Conservation (phyloP, 352 stramenopile genomes). For the Phytophthora niederhauseri region DNA sequence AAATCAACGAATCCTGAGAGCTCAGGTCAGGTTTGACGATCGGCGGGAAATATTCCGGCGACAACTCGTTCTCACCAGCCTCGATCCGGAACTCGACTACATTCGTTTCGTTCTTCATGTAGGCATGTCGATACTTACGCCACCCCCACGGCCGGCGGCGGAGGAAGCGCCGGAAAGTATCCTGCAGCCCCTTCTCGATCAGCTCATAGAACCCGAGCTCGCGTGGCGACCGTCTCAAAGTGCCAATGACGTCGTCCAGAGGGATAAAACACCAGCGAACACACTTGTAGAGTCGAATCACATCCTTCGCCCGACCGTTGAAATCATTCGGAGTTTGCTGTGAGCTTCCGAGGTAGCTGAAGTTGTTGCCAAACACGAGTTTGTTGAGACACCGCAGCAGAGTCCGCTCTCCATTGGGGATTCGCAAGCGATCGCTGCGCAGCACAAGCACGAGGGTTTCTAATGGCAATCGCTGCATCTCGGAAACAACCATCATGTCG, state of each 20-base stretch:
- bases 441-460: slow-evolving; percentile 68
- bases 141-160: slow-evolving; percentile 39
- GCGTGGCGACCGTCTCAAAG: slow-evolving; percentile 45
- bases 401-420: slow-evolving; percentile 61
- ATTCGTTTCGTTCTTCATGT: slow-evolving; percentile 42
- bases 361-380: slow-evolving; percentile 46
- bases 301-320: slow-evolving; percentile 44
- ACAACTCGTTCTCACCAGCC: slow-evolving; percentile 47
- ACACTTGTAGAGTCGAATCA: slow-evolving; percentile 58
- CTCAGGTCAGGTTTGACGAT: background rate
- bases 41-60: slow-evolving; percentile 28
- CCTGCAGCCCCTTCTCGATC: slow-evolving; percentile 38
- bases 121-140: slow-evolving; percentile 33
- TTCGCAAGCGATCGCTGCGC: slow-evolving; percentile 60
- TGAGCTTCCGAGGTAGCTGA: slow-evolving; percentile 16
- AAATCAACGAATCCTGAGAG: slow-evolving; percentile 18
- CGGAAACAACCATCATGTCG: slow-evolving; percentile 38
- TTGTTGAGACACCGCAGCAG: slow-evolving; percentile 49
- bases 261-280: slow-evolving; percentile 73
- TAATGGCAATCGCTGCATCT: slow-evolving; percentile 57
- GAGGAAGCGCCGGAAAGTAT: slow-evolving; percentile 37
- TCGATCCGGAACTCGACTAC: slow-evolving; percentile 71
- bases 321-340: slow-evolving; percentile 21
- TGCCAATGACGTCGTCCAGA: slow-evolving; percentile 59
- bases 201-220: slow-evolving; percentile 67